Conservation (phyloP, 345 rosid genomes). For the Moringa oleifera region DNA sequence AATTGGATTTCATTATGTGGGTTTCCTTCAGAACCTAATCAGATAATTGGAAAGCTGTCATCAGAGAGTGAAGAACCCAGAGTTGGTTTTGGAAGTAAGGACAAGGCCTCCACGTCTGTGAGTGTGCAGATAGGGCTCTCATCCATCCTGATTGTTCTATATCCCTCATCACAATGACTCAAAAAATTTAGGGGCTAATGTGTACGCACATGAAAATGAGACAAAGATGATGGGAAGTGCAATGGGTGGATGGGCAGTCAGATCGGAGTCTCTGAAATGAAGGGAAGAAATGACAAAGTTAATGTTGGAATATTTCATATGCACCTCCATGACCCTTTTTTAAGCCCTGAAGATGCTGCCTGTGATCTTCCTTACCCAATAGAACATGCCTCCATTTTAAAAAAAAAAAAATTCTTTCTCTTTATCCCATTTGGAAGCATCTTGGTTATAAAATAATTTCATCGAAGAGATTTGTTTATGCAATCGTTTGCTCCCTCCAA, state of each 20-base stretch:
- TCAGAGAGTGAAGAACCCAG: no score
- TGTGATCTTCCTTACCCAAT: slow-evolving; percentile 42
- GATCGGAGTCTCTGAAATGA: slow-evolving; percentile 10
- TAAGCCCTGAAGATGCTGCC: slow-evolving; percentile 32
- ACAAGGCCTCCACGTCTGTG: slow-evolving; percentile 34
- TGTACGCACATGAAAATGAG: slow-evolving; percentile 12
- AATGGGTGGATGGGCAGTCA: slow-evolving; percentile 18
- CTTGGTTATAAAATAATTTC: slow-evolving; percentile 11
- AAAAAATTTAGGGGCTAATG: slow-evolving; percentile 8
- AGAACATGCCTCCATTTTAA: slow-evolving; percentile 31
- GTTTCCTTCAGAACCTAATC: slow-evolving; percentile 16
- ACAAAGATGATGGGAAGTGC: slow-evolving; percentile 18
- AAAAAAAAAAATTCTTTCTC: slow-evolving; percentile 1
- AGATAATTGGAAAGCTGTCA: no score
- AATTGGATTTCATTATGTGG: slow-evolving; percentile 18
- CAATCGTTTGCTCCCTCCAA: slow-evolving; percentile 24
- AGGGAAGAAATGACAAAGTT: slow-evolving; percentile 17
- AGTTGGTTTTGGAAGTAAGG: slow-evolving; percentile 12
- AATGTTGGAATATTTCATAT: slow-evolving; percentile 30
- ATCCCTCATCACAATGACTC: slow-evolving; percentile 4
- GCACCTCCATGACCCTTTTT: slow-evolving; percentile 27
- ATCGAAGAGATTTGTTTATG: slow-evolving; percentile 4
- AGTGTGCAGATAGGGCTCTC: slow-evolving; percentile 27
- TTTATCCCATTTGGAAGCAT: slow-evolving; percentile 26
- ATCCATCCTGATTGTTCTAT: slow-evolving; percentile 10